Base-by-base conservation (phyloP, 2,329 filamentous ascomycete species). In the Ophiostoma ulmi region DNA sequence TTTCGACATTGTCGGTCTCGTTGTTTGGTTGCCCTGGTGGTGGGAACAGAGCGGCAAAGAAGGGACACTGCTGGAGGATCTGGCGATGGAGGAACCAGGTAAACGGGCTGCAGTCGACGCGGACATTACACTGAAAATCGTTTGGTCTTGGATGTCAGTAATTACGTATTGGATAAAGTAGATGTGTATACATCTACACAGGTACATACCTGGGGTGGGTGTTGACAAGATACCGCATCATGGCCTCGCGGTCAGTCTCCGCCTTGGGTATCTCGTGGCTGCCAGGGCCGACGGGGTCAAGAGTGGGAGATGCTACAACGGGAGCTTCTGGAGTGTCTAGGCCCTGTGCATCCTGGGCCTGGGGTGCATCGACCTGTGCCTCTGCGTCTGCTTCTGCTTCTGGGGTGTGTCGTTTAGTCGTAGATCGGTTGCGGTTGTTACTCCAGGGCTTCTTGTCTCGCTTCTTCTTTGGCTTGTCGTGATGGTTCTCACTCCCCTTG, bases 31-130 rank as follows among this genome's bases (percentile, higher is more conserved):
- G 17, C 17, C 35, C 11, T 38, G 26, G 58, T 35, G 61, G 61
- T 36, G 65, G 61, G 38, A 70, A 41, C 14, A 71, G 61, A 1
- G 7, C 26, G 1, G 71, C 44, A 31, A 74, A 71, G 35, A 72
- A 74, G 0, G 31, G 31, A 31, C 72, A 73, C n/a, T 61, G 58
- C 5, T 31, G n/a, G n/a, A 74, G 68, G 14, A 75, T 67, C 7
- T 38, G 44, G 11, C 66, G 68, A 68, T 74, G 73, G 35, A 73
- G 48, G 10, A 68, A 36, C 73, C 73, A 75, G 6, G 31, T 17
- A 3, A 38, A 11, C 1, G 38, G 26, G 8, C 69, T 41, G 48
- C 74, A 73, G 17, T 69, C 26, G 6, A 74, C 44, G 10, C 64
- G 31, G 5, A 74, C 66, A n/a, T 74, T 70, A 63, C 72, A 73